phyloP scores from a whole-genome alignment of 2,329 filamentous ascomycete genomes.

The Botrytis cinerea region DNA sequence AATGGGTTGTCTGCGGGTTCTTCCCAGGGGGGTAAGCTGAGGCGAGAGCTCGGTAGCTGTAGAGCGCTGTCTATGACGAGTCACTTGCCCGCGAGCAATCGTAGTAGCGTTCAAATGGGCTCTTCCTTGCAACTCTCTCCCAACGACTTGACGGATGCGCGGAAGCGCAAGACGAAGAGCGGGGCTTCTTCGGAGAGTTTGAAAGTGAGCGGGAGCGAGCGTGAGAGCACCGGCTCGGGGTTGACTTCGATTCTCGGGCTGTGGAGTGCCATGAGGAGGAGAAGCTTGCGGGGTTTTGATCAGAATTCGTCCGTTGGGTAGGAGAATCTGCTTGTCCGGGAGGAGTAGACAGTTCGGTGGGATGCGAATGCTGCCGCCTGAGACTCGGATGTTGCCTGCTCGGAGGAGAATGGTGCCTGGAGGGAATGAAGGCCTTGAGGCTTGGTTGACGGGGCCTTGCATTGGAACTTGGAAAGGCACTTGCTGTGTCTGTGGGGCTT shows the following conservation, averaged over 20 bases:
- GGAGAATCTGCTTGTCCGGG: background rate
- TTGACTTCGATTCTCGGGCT: background rate
- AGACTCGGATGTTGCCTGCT: background rate
- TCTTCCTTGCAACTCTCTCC: background rate
- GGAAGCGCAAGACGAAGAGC: background rate
- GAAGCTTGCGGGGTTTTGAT: rapidly evolving
- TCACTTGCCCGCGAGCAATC: background rate
- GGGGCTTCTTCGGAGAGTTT: background rate
- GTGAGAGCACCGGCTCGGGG: no score
- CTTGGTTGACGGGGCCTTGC: background rate
- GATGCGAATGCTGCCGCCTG: background rate
- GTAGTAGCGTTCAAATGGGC: background rate
- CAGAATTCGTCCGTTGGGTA: background rate
- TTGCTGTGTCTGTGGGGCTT: background rate
- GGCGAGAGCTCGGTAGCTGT: background rate
- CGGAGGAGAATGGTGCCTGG: background rate
- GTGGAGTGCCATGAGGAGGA: rapidly evolving
- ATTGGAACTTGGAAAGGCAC: background rate
- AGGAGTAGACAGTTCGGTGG: background rate
- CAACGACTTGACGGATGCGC: background rate
- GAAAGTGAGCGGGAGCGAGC: background rate
- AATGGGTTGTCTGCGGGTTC: background rate
- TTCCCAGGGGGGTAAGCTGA: background rate
- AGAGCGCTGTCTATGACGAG: background rate
- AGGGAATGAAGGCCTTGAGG: background rate